These are phyloP conservation scores for Termitomyces sp. DNA, from an alignment of 768 basidiomycete genomes.

Conservation along the genomic window DNA sequence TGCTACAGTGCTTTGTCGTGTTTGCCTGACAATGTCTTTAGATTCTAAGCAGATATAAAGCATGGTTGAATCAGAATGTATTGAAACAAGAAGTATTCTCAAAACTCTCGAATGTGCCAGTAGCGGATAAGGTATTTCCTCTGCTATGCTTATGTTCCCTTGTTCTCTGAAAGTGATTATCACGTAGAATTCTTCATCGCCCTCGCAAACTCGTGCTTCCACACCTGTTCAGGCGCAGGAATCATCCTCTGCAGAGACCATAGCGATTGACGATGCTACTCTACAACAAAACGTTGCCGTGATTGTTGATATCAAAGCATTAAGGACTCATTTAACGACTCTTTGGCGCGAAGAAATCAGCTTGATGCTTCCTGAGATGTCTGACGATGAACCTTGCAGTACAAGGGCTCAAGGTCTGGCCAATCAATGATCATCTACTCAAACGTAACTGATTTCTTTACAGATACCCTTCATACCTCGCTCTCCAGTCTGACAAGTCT, in stretches of 20 bases:
- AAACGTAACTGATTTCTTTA: constrained; percentile 1
- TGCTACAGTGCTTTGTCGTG: not conserved
- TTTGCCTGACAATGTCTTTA: constrained; percentile 20
- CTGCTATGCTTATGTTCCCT: not conserved
- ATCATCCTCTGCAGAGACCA: constrained; percentile 45
- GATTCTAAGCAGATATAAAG: constrained; percentile 76
- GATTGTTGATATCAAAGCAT: constrained; percentile 59
- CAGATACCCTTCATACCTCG: constrained; percentile 53
- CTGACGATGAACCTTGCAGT: constrained; percentile 23
- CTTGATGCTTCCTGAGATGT: constrained; percentile 48
- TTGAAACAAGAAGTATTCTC: constrained; percentile 33
- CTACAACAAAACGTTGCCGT: constrained; percentile 62
- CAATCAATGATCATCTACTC: constrained; percentile 5
- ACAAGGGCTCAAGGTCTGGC: constrained; percentile 46
- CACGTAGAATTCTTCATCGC: constrained; percentile 8
- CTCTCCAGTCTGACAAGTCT: constrained; percentile 44
- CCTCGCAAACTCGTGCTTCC: constrained; percentile 36
- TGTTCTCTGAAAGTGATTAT: not conserved
- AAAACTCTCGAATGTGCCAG: constrained; percentile 23
- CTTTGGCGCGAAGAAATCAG: constrained; percentile 71
- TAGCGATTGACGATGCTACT: constrained; percentile 56
- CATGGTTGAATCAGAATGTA: constrained; percentile 66
- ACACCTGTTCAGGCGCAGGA: constrained; percentile 50
- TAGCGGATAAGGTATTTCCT: constrained; percentile 25
- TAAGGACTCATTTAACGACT: constrained; percentile 45